Evolutionary conservation across 1,284 basidiomycete species (phyloP).

Genomic region (Cryptococcus sp.): DNA sequence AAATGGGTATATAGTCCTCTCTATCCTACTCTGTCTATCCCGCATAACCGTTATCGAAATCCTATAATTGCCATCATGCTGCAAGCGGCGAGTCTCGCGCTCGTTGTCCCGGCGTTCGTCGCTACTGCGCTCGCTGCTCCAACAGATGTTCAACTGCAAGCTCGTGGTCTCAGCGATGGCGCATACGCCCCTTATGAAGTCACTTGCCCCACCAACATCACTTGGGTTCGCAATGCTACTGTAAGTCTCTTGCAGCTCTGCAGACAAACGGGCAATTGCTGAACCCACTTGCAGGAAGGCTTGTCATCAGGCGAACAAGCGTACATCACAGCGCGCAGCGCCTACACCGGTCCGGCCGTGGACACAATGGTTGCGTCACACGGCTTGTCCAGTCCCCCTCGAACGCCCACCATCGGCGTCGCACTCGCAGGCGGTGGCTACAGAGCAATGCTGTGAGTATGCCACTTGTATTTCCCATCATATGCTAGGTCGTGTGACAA

Average conservation of each 20-base stretch:
- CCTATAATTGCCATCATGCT: too few relatives aligned
- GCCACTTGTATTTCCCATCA: neutral
- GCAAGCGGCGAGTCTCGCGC: neutral
- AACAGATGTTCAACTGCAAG: neutral
- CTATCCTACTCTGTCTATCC: too few relatives aligned
- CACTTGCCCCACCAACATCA: conserved; percentile 40
- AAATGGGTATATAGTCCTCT: too few relatives aligned
- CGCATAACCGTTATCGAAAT: too few relatives aligned
- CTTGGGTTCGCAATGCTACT: conserved; percentile 46
- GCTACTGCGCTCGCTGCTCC: neutral
- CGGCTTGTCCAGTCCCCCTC: conserved; percentile 37
- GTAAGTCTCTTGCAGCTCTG: conserved; percentile 24
- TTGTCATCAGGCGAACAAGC: conserved; percentile 36
- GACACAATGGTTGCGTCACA: conserved; percentile 29
- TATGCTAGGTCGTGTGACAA: neutral
- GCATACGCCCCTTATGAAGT: conserved; percentile 48
- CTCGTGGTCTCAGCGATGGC: conserved; percentile 14
- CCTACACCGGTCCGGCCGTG: conserved; percentile 31
- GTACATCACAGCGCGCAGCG: conserved; percentile 33
- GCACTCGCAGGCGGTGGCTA: conserved; percentile 56
- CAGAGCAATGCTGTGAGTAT: conserved; percentile 54
- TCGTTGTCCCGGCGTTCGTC: neutral
- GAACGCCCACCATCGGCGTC: conserved; percentile 52
- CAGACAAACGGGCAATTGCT: neutral
- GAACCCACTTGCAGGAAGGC: conserved; percentile 20